phyloP scores from a whole-genome alignment of 805 yeast genomes.

The Candida tammaniensis region DNA sequence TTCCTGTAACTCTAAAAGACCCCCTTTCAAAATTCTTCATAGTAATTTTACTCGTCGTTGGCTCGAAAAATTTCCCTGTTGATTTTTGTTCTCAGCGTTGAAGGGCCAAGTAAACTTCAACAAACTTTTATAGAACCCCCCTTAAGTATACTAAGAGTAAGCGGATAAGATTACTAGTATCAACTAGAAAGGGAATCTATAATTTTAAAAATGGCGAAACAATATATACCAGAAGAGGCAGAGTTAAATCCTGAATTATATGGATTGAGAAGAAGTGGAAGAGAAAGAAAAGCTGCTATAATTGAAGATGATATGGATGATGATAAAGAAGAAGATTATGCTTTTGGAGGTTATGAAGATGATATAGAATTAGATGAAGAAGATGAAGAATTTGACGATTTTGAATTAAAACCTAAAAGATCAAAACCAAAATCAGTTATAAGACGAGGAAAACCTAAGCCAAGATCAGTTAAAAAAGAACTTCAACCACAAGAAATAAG shows the following conservation, averaged over 20 bases:
- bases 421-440: slow-evolving; percentile 1
- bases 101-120: no score
- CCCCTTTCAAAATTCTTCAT: no score
- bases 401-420: slow-evolving; percentile 17
- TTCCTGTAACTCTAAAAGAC: no score
- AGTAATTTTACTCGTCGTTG: no score
- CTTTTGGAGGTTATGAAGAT: slow-evolving; percentile 10
- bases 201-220: slow-evolving; percentile 34
- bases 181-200: no score
- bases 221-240: slow-evolving; percentile 47
- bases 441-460: slow-evolving; percentile 1
- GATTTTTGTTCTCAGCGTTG: no score
- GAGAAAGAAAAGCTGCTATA: slow-evolving; percentile 47
- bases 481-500: slow-evolving; percentile 49
- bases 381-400: slow-evolving; percentile 18
- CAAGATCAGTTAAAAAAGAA: slow-evolving; percentile 2
- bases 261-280: slow-evolving; percentile 73
- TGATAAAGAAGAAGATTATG: slow-evolving; percentile 22
- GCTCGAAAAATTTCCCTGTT: no score
- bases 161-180: no score
- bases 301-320: slow-evolving; percentile 35
- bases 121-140: no score
- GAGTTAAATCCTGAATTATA: slow-evolving; percentile 75
- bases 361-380: slow-evolving; percentile 17
- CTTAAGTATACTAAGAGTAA: no score